Evolutionary conservation across 805 yeast species (phyloP).

Genomic region (Saturnispora ahearnii): DNA sequence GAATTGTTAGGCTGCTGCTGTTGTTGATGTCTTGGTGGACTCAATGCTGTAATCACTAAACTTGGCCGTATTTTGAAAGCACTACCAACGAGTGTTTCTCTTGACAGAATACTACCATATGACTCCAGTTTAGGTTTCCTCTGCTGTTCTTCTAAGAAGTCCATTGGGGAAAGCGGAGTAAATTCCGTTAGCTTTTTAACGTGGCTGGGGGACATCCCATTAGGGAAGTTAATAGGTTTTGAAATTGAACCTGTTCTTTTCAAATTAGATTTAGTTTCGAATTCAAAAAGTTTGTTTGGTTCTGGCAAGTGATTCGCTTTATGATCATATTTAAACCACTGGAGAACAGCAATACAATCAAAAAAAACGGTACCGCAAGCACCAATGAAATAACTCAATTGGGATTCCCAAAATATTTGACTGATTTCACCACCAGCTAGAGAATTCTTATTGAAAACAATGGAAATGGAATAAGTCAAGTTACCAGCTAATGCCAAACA

Average conservation of each 20-base stretch:
- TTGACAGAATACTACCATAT: neutral
- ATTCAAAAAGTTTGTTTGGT: neutral
- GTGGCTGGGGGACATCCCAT: slow-evolving; percentile 16
- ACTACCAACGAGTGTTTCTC: neutral
- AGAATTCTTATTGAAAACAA: slow-evolving; percentile 35
- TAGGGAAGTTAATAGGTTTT: slow-evolving; percentile 3
- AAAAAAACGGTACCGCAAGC: slow-evolving; percentile 44
- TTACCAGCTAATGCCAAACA: slow-evolving; percentile 44
- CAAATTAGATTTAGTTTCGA: neutral
- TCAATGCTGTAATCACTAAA: neutral
- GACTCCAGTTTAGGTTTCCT: neutral
- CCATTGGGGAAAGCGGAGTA: slow-evolving; percentile 31
- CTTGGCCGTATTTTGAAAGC: neutral
- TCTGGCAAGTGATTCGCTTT: neutral
- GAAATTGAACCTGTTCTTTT: neutral
- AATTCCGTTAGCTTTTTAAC: slow-evolving; percentile 25
- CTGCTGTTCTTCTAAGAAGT: slow-evolving; percentile 22
- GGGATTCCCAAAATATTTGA: slow-evolving; percentile 33
- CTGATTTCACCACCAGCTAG: slow-evolving; percentile 27
- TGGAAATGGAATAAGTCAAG: slow-evolving; percentile 39
- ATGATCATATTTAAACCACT: slow-evolving; percentile 30
- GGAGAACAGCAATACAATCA: slow-evolving; percentile 37
- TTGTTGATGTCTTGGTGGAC: neutral
- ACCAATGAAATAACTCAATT: slow-evolving; percentile 38
- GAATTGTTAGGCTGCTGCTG: neutral